Conservation (phyloP, 2,329 filamentous ascomycete species). For the Colletotrichum gigasporum region DNA sequence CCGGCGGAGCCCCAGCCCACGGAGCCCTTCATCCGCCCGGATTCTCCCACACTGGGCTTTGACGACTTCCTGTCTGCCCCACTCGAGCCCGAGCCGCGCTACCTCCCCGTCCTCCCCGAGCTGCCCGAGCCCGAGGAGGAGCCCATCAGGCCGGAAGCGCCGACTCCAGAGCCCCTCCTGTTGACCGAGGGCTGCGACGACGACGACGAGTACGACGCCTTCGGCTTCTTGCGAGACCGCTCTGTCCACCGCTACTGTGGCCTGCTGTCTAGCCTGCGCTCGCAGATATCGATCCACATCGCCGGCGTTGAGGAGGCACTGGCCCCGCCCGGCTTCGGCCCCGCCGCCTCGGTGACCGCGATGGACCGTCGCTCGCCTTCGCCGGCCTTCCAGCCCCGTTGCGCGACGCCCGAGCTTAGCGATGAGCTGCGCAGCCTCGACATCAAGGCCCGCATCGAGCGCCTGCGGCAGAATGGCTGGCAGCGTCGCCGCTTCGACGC, state of each 20-base stretch:
- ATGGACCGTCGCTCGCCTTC: slow-evolving; percentile 30
- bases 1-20: too few relatives aligned
- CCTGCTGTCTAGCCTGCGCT: slow-evolving; percentile 56
- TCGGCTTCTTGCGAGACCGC: slow-evolving; percentile 51
- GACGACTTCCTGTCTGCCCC: slow-evolving; percentile 49
- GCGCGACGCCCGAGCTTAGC: slow-evolving; percentile 32
- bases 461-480: slow-evolving; percentile 64
- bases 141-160: too few relatives aligned
- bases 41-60: slow-evolving; percentile 68
- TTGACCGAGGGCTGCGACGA: slow-evolving; percentile 28
- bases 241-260: slow-evolving; percentile 60
- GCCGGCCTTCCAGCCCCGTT: slow-evolving; percentile 29
- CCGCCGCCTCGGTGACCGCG: too few relatives aligned
- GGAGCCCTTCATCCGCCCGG: slow-evolving; percentile 63
- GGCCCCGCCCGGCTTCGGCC: too few relatives aligned
- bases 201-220: too few relatives aligned
- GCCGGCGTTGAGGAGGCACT: slow-evolving; percentile 54
- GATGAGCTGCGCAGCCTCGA: slow-evolving; percentile 52
- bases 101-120: slow-evolving; percentile 30
- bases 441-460: slow-evolving; percentile 61
- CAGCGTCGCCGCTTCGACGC: slow-evolving; percentile 64
- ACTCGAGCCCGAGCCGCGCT: slow-evolving; percentile 27
- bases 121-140: slow-evolving; percentile 32
- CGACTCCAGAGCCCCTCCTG: slow-evolving; percentile 29
- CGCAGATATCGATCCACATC: slow-evolving; percentile 60